phyloP scores from a whole-genome alignment of 2,329 filamentous ascomycete species.

The Penicillium sp. region DNA sequence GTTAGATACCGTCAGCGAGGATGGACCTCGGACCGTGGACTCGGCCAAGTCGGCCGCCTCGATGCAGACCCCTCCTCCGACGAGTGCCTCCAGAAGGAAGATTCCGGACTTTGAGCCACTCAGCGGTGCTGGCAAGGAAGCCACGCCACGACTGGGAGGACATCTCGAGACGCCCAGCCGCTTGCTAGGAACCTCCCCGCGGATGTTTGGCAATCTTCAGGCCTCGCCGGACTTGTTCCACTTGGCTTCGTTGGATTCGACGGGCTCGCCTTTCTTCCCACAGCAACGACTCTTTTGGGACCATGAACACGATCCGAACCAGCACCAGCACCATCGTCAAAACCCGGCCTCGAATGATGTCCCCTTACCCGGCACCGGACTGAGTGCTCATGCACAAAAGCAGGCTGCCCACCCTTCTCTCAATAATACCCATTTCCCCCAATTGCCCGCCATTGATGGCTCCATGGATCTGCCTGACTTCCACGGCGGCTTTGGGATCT shows the following conservation, averaged over 20 bases:
- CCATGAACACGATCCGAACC: constrained; percentile 47
- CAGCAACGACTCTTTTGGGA: constrained; percentile 59
- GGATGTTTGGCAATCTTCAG: constrained; percentile 58
- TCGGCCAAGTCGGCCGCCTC: constrained; percentile 49
- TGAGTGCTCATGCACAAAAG: constrained; percentile 27
- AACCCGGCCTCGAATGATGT: constrained; percentile 17
- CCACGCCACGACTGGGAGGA: constrained; percentile 25
- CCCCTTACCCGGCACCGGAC: constrained; percentile 18
- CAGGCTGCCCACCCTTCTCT: constrained; percentile 22
- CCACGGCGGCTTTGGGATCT: constrained; percentile 32
- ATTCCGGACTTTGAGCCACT: constrained; percentile 38
- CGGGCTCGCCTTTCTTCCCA: constrained; percentile 61
- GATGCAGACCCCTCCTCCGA: constrained; percentile 67
- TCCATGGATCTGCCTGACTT: constrained; percentile 41
- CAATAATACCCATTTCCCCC: constrained; percentile 34
- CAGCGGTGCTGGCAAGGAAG: constrained; percentile 25
- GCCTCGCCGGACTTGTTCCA: constrained; percentile 63
- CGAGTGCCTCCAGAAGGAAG: constrained; percentile 59
- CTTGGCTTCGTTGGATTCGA: constrained; percentile 55
- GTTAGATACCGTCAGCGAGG: constrained; percentile 30
- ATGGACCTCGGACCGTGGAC: constrained; percentile 38
- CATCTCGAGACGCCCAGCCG: constrained; percentile 52
- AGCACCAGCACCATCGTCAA: constrained; percentile 26
- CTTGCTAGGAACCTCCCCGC: constrained; percentile 49
- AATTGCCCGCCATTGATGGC: constrained; percentile 41